These are phyloP conservation scores for Alternaria arbusti DNA, from an alignment of 2,329 filamentous ascomycete genomes.

Conservation along the genomic window DNA sequence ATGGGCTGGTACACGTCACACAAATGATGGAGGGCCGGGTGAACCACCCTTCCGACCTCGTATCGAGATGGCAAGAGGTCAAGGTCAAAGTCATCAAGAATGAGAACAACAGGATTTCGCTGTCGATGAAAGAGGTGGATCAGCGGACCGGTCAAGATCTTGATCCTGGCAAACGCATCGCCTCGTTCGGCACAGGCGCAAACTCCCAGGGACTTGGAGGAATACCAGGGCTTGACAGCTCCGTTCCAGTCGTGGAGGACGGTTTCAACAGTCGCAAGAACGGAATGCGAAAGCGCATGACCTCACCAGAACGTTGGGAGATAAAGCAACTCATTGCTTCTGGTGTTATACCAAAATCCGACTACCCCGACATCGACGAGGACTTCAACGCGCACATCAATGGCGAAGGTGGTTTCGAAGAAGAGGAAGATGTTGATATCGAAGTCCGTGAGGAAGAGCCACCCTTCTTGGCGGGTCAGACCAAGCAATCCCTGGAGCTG, in stretches of 20 bases:
- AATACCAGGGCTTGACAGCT: constrained; percentile 53
- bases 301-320: constrained; percentile 96
- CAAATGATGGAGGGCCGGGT: constrained; percentile 86
- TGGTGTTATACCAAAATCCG: constrained; percentile 87
- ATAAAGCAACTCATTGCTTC: constrained; percentile 96
- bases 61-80: constrained; percentile 80
- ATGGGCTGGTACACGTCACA: constrained; percentile 93
- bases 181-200: constrained; percentile 71
- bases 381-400: constrained; percentile 88
- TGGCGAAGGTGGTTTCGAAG: constrained; percentile 84
- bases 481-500: constrained; percentile 91
- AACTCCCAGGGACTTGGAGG: constrained; percentile 85
- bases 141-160: constrained; percentile 86
- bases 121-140: constrained; percentile 98
- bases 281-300: constrained; percentile 86
- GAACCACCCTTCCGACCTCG: constrained; percentile 87
- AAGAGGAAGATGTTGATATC: constrained; percentile 97
- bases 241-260: constrained; percentile 69
- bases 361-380: constrained; percentile 93
- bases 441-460: constrained; percentile 96
- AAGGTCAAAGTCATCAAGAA: constrained; percentile 93
- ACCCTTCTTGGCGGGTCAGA: constrained; percentile 93
- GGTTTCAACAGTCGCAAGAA: constrained; percentile 55
- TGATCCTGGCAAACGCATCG: constrained; percentile 76
- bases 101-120: constrained; percentile 78